Evolutionary conservation across 768 basidiomycete species (phyloP).

Genomic region (Pleurotus citrinopileatus): DNA sequence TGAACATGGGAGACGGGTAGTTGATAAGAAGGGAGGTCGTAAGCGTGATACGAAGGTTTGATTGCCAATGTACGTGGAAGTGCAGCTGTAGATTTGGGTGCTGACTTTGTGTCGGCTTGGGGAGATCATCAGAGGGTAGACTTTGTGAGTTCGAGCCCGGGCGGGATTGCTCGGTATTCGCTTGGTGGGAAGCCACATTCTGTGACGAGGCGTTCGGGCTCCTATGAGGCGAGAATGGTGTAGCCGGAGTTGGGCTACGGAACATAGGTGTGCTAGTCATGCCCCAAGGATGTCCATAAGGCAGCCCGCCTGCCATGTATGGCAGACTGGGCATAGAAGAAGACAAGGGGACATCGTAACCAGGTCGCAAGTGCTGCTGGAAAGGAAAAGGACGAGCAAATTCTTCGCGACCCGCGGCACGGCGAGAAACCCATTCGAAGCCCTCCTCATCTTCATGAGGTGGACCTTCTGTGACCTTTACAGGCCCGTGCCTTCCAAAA

Average conservation of each 20-base stretch:
- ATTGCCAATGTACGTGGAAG: conserved; percentile 80
- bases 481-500: conserved; percentile 24
- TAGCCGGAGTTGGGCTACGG: conserved; percentile 31
- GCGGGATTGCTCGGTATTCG: conserved; percentile 12
- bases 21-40: conserved; percentile 94
- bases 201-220: conserved; percentile 19
- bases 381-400: conserved; percentile 26
- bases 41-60: conserved; percentile 84
- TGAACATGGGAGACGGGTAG: conserved; percentile 94
- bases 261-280: conserved; percentile 26
- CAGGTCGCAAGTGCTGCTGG: conserved; percentile 69
- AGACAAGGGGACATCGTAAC: conserved; percentile 23
- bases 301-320: not conserved
- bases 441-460: conserved; percentile 69
- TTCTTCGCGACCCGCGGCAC: conserved; percentile 50
- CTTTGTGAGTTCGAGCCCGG: conserved; percentile 13
- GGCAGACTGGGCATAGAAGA: conserved; percentile 4
- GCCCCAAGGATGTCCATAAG: conserved; percentile 19
- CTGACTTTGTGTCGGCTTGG: conserved; percentile 23
- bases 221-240: conserved; percentile 23
- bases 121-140: conserved; percentile 9
- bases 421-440: conserved; percentile 79
- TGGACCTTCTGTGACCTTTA: conserved; percentile 47
- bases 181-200: conserved; percentile 13
- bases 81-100: conserved; percentile 86